Base-by-base conservation (phyloP, 2,329 filamentous ascomycete species). In the Curvularia verruculosa region DNA sequence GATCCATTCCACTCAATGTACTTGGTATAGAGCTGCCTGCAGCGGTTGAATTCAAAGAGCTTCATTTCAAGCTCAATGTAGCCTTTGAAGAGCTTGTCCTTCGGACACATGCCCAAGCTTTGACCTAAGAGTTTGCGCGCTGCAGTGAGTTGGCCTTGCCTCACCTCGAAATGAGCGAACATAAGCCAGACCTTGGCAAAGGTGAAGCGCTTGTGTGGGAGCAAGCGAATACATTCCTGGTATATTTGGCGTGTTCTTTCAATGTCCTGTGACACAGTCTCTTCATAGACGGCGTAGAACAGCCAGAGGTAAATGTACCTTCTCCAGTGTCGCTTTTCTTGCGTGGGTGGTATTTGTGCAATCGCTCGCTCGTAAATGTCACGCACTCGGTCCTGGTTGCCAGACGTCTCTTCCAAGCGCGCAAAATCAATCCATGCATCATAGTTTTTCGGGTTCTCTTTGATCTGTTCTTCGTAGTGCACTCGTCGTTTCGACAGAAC, bases 221-320 rank as follows among this genome's bases (percentile, higher is more conserved):
- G 89, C 44, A 98, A 80, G 59, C 89, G 89, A 45, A 98, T 79
- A 68, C 92, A 96, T 64, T 95, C 91, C 65, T 89, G 87, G 80
- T 98, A 99, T 60, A 99, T 92, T 73, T 97, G 91, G 18, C 90
- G 85, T 19, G 94, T 91, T 43, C 95, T 86, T 24, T 89, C 86
- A 23, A 86, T 72, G 69, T 98, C 92, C 65, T 89, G 88, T 34
- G 88, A 89, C 62, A 94, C 89, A 76, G 91, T 87, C 77, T 99
- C 95, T 75, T 98, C 95, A 86, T 90, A 98, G 18, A 97, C 81
- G 9, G 95, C 95, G 77, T 98, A 99, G 79, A 98, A 97, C 41
- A 98, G 86, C 92, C 94, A 99, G 1, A 99, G 84, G 73, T 98
- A 99, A 58, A 99, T 96, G 77, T 99, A 99, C 34, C 95, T 85